Evolutionary conservation across 1,284 basidiomycete genomes (phyloP), one percentile per base, ranked within the genome.

Genomic region (Rhodofomes roseus): DNA sequence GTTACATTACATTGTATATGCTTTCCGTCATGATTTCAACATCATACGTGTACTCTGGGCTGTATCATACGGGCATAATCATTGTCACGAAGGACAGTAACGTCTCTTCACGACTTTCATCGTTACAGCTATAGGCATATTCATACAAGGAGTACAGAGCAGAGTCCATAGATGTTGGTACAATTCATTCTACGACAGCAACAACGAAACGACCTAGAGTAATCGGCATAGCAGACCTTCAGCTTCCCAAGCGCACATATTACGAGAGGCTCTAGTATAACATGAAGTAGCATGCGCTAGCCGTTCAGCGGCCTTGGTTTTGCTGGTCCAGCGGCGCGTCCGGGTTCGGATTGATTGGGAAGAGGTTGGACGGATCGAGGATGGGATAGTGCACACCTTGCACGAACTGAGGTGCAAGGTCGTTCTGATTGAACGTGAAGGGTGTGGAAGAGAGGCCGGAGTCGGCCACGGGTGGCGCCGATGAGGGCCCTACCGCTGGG

Each of bases 401-500:
- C 52, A 65, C 61, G 40, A 67, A 70, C 2, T 66, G 63, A 9
- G 64, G 62, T 8, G 67, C 58, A 11, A 70, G 41, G 14, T 71
- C 66, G 12, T 63, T 46, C 56, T 70, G 65, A 37, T 68, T 68
- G 57, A 73, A 74, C 27, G 70, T 65, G 65, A 73, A 74, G 23
- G 68, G 61, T 23, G 62, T 64, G 53, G 66, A 62, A 2, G 62
- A 39, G 1, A 62, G 20, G 18, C 39, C 23, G n/a, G 48, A 6
- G 2, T 39, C 50, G 48, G 2, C 25, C 37, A 41, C 27, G 20
- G 54, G 22, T 6, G 39, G 39, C 14, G 25, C 36, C 46, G 37
- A 16, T 31, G 18, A 25, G 22, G 46, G 34, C 29, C 55, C 39
- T 23, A 20, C 48, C 44, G 51, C 61, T 58, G 22, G 63, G 14